Conservation (phyloP, 192 early-diverging fungal genomes). For the Gigaspora rosea region DNA sequence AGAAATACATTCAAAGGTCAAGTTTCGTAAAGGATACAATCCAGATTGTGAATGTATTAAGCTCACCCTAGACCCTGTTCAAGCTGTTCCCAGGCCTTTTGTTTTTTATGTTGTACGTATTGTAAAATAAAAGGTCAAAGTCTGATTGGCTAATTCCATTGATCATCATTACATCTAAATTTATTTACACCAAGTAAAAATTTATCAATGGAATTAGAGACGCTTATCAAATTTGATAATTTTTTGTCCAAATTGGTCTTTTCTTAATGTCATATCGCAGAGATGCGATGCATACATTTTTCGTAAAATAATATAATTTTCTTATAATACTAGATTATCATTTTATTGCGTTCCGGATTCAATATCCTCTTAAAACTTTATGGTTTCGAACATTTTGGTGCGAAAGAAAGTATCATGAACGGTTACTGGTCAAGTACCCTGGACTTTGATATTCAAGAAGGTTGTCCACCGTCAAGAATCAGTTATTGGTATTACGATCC, state of each 20-base stretch:
- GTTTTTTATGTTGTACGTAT: conserved; percentile 53
- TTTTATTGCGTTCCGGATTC: not conserved
- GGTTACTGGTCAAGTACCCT: conserved; percentile 30
- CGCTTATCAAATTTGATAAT: too few relatives aligned
- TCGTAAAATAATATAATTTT: not conserved
- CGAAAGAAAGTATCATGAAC: not conserved
- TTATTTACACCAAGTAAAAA: too few relatives aligned
- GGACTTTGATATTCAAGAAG: conserved; percentile 14
- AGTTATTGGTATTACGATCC: conserved; percentile 48
- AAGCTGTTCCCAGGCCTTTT: conserved; percentile 58
- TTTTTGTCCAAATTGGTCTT: too few relatives aligned
- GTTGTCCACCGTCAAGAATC: conserved; percentile 19
- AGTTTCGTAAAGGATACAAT: conserved; percentile 49
- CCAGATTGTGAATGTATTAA: conserved; percentile 54
- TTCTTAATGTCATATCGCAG: too few relatives aligned
- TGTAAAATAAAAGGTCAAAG: not conserved
- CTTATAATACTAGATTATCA: not conserved
- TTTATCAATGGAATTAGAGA: too few relatives aligned
- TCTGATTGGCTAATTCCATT: too few relatives aligned
- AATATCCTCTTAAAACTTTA: conserved; percentile 2
- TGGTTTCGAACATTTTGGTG: conserved; percentile 22
- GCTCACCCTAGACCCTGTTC: conserved; percentile 55
- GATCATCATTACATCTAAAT: too few relatives aligned
- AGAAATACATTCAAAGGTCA: conserved; percentile 40
- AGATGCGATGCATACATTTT: too few relatives aligned